Base-by-base conservation (phyloP, 2,329 filamentous ascomycete genomes). In the Rhynchosporium agropyri region DNA sequence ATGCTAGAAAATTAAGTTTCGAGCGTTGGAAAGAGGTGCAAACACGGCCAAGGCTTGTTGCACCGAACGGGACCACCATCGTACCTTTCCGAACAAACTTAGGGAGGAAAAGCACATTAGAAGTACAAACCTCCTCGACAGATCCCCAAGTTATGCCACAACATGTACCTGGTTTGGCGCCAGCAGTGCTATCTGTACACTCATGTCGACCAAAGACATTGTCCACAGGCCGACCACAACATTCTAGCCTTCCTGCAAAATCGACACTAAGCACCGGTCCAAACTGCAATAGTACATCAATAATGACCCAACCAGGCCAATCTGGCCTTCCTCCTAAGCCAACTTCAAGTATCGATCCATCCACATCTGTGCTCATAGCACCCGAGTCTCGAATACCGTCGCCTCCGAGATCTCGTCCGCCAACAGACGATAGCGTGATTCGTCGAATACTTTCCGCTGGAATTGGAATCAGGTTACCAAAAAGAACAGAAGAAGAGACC, bases 401-500 rank as follows among this genome's bases (percentile, higher is more conserved):
- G 12, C 28, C 48, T 8, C 13, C 48, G 12, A 42, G 40, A 3
- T 53, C 38, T 33, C 58, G 58, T 6, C 33, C 33, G 10, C 31
- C 31, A 38, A 60, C 48, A 4, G 45, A 12, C 15, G 58, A 60
- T 45, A 46, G 43, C 15, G 31, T 36, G 2, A 46, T 36, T 26
- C 49, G 58, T 29, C 48, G 58, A 10, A 15, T 60, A 26, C 45
- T 60, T 4, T 51, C 51, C 28, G 48, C 46, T 43, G 46, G 26
- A n/a, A 40, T 53, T 43, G 58, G 58, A 0, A 15, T 36, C 12
- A 36, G 20, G n/a, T 15, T 33, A 8, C 58, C 58, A 36, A 46
- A 45, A 15, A 31, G 58, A 4, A 60, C 46, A 3, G 58, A 53
- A 15, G 58, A 60, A 38, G 46, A 60, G 20, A 38, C 43, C 28